A percentile compares a stretch with the other conserved stretches of the same genome.
phyloP scores from a whole-genome alignment of 1,284 basidiomycete genomes.

The Xerocomus nothofagi region DNA sequence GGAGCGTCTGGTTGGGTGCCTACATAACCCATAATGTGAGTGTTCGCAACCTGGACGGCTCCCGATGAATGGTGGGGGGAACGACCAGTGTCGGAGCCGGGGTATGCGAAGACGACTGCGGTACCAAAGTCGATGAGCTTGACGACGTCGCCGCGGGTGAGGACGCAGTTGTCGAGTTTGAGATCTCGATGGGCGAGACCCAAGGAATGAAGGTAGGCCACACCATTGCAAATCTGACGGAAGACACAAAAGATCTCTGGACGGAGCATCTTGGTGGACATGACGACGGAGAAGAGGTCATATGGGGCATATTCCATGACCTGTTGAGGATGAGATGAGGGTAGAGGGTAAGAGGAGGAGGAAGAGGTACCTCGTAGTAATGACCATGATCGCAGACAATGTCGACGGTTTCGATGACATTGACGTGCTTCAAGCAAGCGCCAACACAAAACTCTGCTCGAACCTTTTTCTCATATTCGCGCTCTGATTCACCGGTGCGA shows the following conservation, averaged over 20 bases:
- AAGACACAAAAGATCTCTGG: slow-evolving; percentile 99
- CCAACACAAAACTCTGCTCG: slow-evolving; percentile 99
- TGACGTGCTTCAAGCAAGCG: slow-evolving; percentile 90
- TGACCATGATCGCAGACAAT: slow-evolving; percentile 98
- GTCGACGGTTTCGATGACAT: slow-evolving; percentile 98
- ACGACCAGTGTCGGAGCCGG: slow-evolving; percentile 60
- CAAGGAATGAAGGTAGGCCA: slow-evolving; percentile 96
- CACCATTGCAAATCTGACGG: slow-evolving; percentile 97
- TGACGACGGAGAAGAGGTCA: slow-evolving; percentile 98
- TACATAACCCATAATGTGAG: slow-evolving; percentile 25
- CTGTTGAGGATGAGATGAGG: slow-evolving; percentile 42
- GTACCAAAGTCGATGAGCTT: slow-evolving; percentile 99
- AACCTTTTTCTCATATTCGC: slow-evolving; percentile 99
- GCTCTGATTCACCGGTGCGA: slow-evolving; percentile 83
- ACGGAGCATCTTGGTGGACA: slow-evolving; percentile 98
- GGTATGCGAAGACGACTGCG: slow-evolving; percentile 98
- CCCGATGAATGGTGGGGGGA: slow-evolving; percentile 17
- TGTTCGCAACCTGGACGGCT: background rate
- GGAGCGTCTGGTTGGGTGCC: slow-evolving; percentile 24
- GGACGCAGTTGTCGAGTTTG: slow-evolving; percentile 99
- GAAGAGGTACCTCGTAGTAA: slow-evolving; percentile 85
- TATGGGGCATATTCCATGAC: slow-evolving; percentile 99
- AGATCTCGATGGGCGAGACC: slow-evolving; percentile 98
- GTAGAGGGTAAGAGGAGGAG: background rate
- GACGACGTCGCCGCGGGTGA: slow-evolving; percentile 92